Conservation (phyloP, 2,329 filamentous ascomycete species). For the Penicillium olsonii region DNA sequence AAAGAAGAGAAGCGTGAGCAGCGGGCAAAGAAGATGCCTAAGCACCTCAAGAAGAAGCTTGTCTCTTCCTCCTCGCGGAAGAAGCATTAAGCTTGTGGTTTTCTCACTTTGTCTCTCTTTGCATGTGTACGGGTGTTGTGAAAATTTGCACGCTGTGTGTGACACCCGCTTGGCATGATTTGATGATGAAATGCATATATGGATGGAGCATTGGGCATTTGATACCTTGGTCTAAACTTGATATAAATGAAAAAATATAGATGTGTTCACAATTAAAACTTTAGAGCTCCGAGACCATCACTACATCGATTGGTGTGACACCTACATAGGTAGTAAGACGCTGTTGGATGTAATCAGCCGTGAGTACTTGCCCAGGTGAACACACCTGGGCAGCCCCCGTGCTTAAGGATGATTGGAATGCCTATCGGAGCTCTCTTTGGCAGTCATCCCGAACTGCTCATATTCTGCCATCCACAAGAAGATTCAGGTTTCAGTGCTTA, state of each 20-base stretch:
- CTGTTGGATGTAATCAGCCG: neutral
- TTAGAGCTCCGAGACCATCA: too few relatives aligned
- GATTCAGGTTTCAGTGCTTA: slow-evolving; percentile 27
- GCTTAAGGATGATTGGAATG: neutral
- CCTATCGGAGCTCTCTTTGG: slow-evolving; percentile 48
- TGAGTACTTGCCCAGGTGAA: neutral
- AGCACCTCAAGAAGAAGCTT: slow-evolving; percentile 79
- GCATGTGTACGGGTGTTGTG: slow-evolving; percentile 16
- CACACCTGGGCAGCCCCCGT: too few relatives aligned
- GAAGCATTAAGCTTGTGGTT: slow-evolving; percentile 34
- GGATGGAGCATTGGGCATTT: slow-evolving; percentile 31
- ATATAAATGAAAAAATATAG: slow-evolving; percentile 14
- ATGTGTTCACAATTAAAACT: neutral
- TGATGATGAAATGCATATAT: slow-evolving; percentile 32
- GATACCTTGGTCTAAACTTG: slow-evolving; percentile 27
- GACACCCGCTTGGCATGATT: slow-evolving; percentile 26
- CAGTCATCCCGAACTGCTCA: slow-evolving; percentile 29
- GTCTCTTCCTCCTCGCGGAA: slow-evolving; percentile 34
- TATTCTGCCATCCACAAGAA: slow-evolving; percentile 2
- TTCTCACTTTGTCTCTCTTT: slow-evolving; percentile 13
- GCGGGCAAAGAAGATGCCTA: slow-evolving; percentile 92
- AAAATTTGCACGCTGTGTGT: slow-evolving; percentile 15
- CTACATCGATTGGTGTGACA: too few relatives aligned
- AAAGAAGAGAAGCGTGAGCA: slow-evolving; percentile 96
- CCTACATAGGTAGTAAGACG: too few relatives aligned